Conservation (phyloP, 202 grass and related monocot genomes). For the Tripidium arundinaceum region DNA sequence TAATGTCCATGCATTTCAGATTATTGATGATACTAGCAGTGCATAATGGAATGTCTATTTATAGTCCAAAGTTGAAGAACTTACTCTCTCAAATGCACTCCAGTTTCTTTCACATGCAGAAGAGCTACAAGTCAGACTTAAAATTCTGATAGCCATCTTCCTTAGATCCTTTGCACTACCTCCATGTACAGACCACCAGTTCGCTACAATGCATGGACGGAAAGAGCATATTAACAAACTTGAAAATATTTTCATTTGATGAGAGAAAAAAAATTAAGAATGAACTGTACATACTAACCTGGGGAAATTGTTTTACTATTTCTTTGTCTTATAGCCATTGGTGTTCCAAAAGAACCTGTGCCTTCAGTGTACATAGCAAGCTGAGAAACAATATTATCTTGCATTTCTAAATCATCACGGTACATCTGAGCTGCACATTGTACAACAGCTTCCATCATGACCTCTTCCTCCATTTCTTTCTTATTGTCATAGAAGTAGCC, state of each 20-base stretch:
- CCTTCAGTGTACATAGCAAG: neutral
- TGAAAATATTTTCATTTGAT: neutral
- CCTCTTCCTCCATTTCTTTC: neutral
- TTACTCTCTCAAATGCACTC: neutral
- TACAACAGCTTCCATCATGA: neutral
- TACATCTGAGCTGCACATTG: neutral
- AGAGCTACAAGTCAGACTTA: conserved; percentile 18
- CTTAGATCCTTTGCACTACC: neutral
- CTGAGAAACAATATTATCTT: neutral
- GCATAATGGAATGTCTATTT: neutral
- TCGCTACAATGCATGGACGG: neutral
- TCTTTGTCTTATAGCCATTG: neutral
- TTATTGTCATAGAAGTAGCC: conserved; percentile 19
- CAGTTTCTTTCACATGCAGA: neutral
- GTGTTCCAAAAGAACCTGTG: neutral
- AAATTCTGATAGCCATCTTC: conserved; percentile 18
- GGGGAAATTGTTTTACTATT: neutral
- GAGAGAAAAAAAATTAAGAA: neutral
- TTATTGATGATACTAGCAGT: neutral
- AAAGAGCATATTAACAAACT: neutral
- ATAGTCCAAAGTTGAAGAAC: neutral
- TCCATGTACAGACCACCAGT: conserved; percentile 11
- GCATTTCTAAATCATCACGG: neutral
- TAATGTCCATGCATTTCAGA: neutral
- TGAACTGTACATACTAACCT: neutral